Conservation (phyloP, 768 basidiomycete species). For the Russula sp. region DNA sequence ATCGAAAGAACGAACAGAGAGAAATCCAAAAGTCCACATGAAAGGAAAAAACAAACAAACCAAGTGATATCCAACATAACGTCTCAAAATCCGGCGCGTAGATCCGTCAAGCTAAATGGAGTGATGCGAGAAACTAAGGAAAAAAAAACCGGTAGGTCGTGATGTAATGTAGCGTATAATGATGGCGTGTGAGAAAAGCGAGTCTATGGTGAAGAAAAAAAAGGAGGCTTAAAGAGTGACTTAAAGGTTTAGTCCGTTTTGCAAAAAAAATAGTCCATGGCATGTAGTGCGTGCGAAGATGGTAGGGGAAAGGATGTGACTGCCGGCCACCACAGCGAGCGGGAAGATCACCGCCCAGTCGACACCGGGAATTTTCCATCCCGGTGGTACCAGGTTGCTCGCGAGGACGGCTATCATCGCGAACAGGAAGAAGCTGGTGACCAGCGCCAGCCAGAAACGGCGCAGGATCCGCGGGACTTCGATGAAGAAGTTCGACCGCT, state of each 20-base stretch:
- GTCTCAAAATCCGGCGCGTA: too few relatives aligned
- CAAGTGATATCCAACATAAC: background rate
- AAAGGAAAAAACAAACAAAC: too few relatives aligned
- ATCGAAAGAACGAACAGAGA: background rate
- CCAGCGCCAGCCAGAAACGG: slow-evolving; percentile 66
- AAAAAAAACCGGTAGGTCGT: too few relatives aligned
- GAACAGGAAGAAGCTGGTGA: slow-evolving; percentile 47
- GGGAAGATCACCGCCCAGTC: slow-evolving; percentile 79
- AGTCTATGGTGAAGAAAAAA: too few relatives aligned
- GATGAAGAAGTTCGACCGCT: slow-evolving; percentile 84
- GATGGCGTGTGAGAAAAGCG: too few relatives aligned
- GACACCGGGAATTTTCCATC: slow-evolving; percentile 54
- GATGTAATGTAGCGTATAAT: too few relatives aligned
- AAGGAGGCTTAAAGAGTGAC: too few relatives aligned
- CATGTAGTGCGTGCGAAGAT: background rate
- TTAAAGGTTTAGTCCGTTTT: too few relatives aligned
- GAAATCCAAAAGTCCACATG: background rate
- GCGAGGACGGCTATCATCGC: slow-evolving; percentile 52
- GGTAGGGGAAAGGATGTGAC: slow-evolving; percentile 41
- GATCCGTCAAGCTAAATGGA: too few relatives aligned
- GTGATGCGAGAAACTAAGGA: too few relatives aligned
- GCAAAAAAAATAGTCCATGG: too few relatives aligned
- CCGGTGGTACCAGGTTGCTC: slow-evolving; percentile 49
- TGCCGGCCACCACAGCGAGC: slow-evolving; percentile 55
- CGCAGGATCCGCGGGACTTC: slow-evolving; percentile 81